Evolutionary conservation across 2,329 filamentous ascomycete species (phyloP), one percentile per base, ranked within the genome.

Genomic region (Penicillium sp.): DNA sequence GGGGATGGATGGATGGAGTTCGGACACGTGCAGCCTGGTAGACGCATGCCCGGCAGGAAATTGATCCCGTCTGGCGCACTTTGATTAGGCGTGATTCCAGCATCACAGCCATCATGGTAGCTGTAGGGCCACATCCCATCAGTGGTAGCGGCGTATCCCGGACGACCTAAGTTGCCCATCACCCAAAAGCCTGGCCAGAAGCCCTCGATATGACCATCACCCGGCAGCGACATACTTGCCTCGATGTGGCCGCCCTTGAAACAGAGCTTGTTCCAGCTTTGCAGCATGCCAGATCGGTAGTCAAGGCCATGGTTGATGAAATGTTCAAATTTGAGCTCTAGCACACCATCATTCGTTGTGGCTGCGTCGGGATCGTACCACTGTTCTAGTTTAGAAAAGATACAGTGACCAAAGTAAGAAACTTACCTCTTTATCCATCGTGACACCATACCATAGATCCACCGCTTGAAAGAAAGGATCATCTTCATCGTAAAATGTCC

Each of bases 101-200:
- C 71, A 59, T 85, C 82, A 52, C 82, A 85, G 29, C 73, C 62
- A 50, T 84, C 73, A 48, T 78, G 71, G 55, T 85, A 85, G 49
- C 77, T 83, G 65, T 85, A 85, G 0, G 82, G 82, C 82, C 82
- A 85, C 60, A 84, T 70, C 3, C 82, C 82, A 45, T 85, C 81
- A 0, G 80, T 85, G 1, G 80, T 83, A 7, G 79, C 76, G 20
- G 77, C 72, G 59, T 83, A 83, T 9, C 82, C 82, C 16, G 82
- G 78, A 47, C 82, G 72, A 25, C 77, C 82, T 14, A 85, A 70
- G 53, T 85, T 85, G 3, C 82, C 82, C 79, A 85, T 84, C 0
- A 80, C 72, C 82, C 82, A 85, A 61, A 84, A 82, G 61, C 82
- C 82, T 28, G 82, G 82, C 82, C 82, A 85, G 62, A 85, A 82